Percentiles rank a stretch among this genome's conserved stretches.
Conservation (phyloP, 1,284 basidiomycete species). For the Tetrapyrgos nigripes region DNA sequence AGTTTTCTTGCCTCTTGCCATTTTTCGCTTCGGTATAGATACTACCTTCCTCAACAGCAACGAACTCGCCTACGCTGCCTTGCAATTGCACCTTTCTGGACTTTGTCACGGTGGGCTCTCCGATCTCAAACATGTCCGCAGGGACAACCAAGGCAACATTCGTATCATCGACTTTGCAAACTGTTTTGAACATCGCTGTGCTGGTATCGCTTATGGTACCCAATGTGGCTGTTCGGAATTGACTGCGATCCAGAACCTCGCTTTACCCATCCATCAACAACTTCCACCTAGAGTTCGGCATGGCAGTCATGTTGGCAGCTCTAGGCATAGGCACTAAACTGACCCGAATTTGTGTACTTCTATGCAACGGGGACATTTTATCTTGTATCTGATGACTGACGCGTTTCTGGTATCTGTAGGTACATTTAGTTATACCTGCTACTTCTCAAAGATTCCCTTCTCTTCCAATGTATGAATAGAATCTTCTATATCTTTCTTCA, state of each 20-base stretch:
- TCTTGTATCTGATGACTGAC: not conserved
- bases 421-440: too few species aligned
- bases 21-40: conserved; percentile 82
- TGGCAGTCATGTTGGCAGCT: too few species aligned
- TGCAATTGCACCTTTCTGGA: conserved; percentile 41
- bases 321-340: too few species aligned
- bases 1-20: conserved; percentile 9
- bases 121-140: conserved; percentile 36
- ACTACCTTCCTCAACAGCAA: conserved; percentile 29
- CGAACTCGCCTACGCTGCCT: conserved; percentile 36
- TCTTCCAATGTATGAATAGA: conserved; percentile 31
- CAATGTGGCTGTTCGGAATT: too few species aligned
- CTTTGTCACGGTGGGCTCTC: conserved; percentile 41
- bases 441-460: conserved; percentile 5
- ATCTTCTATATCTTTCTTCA: conserved; percentile 40
- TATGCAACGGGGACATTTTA: too few species aligned
- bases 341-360: too few species aligned
- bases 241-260: too few species aligned
- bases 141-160: conserved; percentile 27
- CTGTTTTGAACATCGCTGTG: conserved; percentile 33
- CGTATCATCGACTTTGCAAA: conserved; percentile 44
- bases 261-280: too few species aligned
- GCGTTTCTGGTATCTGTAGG: not conserved
- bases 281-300: too few species aligned
- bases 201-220: not conserved